Evolutionary conservation across 352 stramenopile genomes (phyloP).

Genomic region (Phytophthora meadii): DNA sequence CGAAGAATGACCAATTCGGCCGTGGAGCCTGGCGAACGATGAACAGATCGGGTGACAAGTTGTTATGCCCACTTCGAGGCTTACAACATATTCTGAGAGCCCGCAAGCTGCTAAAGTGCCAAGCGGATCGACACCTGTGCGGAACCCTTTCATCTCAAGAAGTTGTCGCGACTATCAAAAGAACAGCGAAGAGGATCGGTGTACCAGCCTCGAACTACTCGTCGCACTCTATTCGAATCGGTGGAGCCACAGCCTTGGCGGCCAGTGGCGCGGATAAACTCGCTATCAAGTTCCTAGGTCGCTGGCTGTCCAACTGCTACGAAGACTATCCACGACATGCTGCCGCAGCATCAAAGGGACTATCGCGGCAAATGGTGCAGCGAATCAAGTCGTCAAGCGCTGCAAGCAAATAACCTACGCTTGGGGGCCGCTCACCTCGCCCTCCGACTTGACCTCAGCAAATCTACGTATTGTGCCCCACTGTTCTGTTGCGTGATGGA

Average conservation of each 20-base stretch:
- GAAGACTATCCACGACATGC: background rate
- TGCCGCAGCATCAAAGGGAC: background rate
- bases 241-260: background rate
- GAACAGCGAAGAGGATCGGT: background rate
- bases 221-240: background rate
- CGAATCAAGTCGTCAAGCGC: background rate
- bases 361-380: background rate
- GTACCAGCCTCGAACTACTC: background rate
- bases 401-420: background rate
- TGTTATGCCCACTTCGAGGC: conserved; percentile 14
- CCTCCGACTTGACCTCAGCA: background rate
- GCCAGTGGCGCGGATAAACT: background rate
- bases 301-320: background rate
- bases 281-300: background rate
- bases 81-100: conserved; percentile 5
- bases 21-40: conserved; percentile 19
- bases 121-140: background rate
- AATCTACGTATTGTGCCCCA: no score
- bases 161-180: background rate
- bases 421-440: conserved; percentile 4
- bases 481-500: no score
- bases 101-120: background rate
- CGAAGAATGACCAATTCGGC: conserved; percentile 30
- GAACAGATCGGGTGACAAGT: conserved; percentile 5
- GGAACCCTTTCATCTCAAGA: background rate